Percentiles rank a stretch among this genome's conserved stretches.
Conservation (phyloP, 2,329 filamentous ascomycete species). For the Verticillium zaregamsianum region DNA sequence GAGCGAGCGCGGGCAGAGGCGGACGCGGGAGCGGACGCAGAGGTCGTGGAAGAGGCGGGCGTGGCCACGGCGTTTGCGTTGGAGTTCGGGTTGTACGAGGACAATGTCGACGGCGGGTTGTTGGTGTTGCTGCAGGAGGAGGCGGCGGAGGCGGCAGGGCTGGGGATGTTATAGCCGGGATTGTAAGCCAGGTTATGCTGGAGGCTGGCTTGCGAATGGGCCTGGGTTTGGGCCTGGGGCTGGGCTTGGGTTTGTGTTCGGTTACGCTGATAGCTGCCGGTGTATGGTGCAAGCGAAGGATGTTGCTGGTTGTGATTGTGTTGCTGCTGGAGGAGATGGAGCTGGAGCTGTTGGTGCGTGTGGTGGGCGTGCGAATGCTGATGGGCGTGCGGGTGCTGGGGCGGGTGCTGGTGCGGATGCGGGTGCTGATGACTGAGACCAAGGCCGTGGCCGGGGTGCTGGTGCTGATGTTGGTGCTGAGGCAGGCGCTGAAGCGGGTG, state of each 20-base stretch:
- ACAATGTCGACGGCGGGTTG: background rate
- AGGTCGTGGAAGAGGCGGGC: constrained; percentile 3
- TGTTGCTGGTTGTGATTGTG: background rate
- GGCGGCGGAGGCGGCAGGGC: constrained; percentile 2
- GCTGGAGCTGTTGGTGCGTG: background rate
- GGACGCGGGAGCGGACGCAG: constrained; percentile 6
- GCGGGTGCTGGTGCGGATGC: background rate
- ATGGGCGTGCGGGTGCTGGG: background rate
- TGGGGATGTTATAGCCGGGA: background rate
- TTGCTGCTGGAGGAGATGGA: background rate
- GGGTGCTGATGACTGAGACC: background rate
- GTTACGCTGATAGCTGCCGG: background rate
- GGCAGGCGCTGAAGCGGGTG: constrained; percentile 17
- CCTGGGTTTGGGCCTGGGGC: background rate
- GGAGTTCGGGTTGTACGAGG: constrained; percentile 6
- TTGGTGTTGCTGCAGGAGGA: constrained; percentile 1
- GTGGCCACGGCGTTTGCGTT: constrained; percentile 8
- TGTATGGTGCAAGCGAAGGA: background rate
- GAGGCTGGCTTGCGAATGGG: background rate
- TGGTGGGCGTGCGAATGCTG: background rate
- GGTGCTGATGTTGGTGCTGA: constrained; percentile 10
- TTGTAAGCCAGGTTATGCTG: background rate
- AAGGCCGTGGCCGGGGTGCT: constrained; percentile 3
- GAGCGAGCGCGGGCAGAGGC: constrained; percentile 9
- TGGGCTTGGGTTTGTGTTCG: background rate